Conservation (phyloP, 306 rosid species). For the Biancaea sappan region DNA sequence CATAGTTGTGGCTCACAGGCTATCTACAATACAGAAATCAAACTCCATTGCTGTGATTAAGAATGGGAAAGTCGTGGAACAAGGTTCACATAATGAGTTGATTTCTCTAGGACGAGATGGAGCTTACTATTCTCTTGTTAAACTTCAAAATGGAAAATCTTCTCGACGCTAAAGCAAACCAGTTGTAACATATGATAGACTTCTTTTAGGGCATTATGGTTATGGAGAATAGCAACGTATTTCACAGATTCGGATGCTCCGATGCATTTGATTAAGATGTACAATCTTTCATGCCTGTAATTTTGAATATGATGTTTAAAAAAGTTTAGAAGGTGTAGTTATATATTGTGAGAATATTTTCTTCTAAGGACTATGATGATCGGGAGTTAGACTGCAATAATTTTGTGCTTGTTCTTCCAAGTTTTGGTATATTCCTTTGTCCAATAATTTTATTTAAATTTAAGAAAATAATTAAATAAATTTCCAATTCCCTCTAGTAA, state of each 20-base stretch:
- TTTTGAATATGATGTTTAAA: neutral
- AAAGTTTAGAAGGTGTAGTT: neutral
- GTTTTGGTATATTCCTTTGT: neutral
- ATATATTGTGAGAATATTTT: neutral
- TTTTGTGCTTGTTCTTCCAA: no score
- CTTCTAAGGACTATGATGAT: neutral
- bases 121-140: slow-evolving; percentile 45
- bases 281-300: neutral
- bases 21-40: slow-evolving; percentile 61
- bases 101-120: slow-evolving; percentile 49
- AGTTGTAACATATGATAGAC: no score
- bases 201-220: neutral
- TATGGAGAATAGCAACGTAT: neutral
- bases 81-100: slow-evolving; percentile 61
- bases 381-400: neutral
- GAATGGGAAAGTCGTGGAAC: slow-evolving; percentile 55
- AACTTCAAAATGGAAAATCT: slow-evolving; percentile 45
- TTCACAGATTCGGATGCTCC: neutral
- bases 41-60: slow-evolving; percentile 59
- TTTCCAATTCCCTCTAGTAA: no score
- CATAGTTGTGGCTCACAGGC: slow-evolving; percentile 59
- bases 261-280: neutral
- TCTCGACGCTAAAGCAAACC: slow-evolving; percentile 16
- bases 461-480: neutral
- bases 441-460: neutral